A percentile compares a stretch with the other conserved stretches of the same genome.
phyloP scores from a whole-genome alignment of 768 basidiomycete species.

The Podaxis carcinomalis region DNA sequence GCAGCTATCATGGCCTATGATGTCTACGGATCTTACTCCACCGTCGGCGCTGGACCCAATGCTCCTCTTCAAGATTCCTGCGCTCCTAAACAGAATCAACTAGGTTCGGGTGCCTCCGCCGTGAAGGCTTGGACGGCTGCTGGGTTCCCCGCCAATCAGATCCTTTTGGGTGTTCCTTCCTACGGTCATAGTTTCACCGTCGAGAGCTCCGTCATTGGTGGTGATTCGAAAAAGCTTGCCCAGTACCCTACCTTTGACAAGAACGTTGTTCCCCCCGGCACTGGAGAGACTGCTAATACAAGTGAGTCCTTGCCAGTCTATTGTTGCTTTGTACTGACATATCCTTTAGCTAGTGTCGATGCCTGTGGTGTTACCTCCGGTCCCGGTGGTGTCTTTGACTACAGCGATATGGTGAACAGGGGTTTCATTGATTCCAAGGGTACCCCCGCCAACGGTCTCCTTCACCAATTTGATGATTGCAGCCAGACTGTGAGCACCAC shows the following conservation, averaged over 20 bases:
- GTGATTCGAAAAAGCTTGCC: conserved; percentile 18
- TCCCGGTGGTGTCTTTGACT: conserved; percentile 47
- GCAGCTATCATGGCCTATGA: conserved; percentile 64
- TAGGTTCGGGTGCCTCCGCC: conserved; percentile 70
- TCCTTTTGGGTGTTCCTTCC: conserved; percentile 75
- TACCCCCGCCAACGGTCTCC: conserved; percentile 36
- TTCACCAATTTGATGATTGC: conserved; percentile 53
- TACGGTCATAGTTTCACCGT: conserved; percentile 77
- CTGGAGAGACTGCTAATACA: conserved; percentile 36
- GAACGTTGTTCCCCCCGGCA: conserved; percentile 38
- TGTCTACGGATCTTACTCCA: conserved; percentile 43
- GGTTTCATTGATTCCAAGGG: conserved; percentile 46
- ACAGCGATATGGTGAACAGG: conserved; percentile 46
- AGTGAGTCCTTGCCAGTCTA: conserved; percentile 12
- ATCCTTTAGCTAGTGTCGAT: conserved; percentile 24
- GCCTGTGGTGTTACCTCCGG: conserved; percentile 33
- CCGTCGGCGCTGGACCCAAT: conserved; percentile 64
- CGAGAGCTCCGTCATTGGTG: conserved; percentile 25
- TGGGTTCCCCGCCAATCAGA: conserved; percentile 61
- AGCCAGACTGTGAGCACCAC: conserved; percentile 58
- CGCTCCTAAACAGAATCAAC: conserved; percentile 43
- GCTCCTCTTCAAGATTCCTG: conserved; percentile 78
- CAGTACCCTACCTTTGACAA: conserved; percentile 37
- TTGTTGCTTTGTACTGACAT: neutral
- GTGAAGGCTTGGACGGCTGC: conserved; percentile 69